Base-by-base conservation (phyloP, 192 early-diverging fungal genomes). In the Umbelopsis sp. region DNA sequence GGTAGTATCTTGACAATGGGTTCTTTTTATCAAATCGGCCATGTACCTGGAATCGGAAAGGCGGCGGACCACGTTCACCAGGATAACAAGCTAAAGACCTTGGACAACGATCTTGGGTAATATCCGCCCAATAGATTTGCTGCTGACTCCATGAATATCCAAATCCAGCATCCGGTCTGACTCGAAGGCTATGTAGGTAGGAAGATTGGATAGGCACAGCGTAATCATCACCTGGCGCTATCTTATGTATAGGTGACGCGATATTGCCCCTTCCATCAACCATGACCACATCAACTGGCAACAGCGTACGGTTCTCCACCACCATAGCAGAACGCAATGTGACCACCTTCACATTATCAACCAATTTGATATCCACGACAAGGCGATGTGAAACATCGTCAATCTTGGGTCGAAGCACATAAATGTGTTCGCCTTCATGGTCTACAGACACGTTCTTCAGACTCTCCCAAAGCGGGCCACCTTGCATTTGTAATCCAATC, bases 331-430 rank as follows among this genome's bases (percentile, higher is more conserved):
- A 97, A 36, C 95, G 89, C 72, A 99, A 90, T 2, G 92, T 95
- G 0, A 99, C 96, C 43, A 91, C 80, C 86, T 99, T 99, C 65
- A 97, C 87, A 70, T 96, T 93, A 52, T 95, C 86, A 52, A 91
- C 84, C 56, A 98, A 82, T 65, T 88, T 86, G 62, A 98, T 91
- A 41, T 98, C 95, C 36, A 96, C 92, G 0, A 95, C 93, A 32
- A 99, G 74, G 2, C 90, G 87, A 79, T 99, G 94, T 25, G 86
- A 74, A 24, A 97, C 88, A 50, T 87, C 83, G 50, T 93, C 88
- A 21, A 96, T 62, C 20, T 91, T 85, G 0, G 97, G 97, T 50
- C 93, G 85, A 66, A 99, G 77, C 22, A 90, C 77, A 72, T 97
- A 96, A 38, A 93, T 76, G 62, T 87, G 87, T 32, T 87, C 84